Percentiles rank a stretch among this genome's conserved stretches.
Conservation (phyloP, 768 basidiomycete genomes). For the Psilocybe subaeruginosa region DNA sequence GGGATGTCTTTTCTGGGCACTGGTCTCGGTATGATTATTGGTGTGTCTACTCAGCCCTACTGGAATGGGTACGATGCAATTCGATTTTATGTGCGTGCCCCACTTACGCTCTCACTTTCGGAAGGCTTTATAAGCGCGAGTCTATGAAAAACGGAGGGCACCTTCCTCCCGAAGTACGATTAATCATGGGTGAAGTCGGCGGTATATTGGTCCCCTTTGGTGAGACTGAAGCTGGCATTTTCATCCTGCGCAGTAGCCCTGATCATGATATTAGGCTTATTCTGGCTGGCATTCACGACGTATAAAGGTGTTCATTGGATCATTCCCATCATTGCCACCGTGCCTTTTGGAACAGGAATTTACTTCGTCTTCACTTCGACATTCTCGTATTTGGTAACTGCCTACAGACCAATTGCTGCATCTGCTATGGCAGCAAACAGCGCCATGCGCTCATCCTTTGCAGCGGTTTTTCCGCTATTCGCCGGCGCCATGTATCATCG, state of each 20-base stretch:
- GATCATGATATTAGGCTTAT: slow-evolving; percentile 42
- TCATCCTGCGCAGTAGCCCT: neutral
- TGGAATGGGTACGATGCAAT: slow-evolving; percentile 51
- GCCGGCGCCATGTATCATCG: slow-evolving; percentile 72
- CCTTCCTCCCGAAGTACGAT: neutral
- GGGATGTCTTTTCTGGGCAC: slow-evolving; percentile 66
- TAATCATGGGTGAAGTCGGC: neutral
- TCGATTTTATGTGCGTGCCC: no score
- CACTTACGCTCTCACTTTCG: no score
- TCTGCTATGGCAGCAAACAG: slow-evolving; percentile 72
- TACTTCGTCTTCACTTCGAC: slow-evolving; percentile 74
- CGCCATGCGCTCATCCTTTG: slow-evolving; percentile 61
- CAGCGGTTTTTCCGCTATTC: slow-evolving; percentile 63
- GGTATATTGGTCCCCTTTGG: neutral
- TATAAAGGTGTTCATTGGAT: slow-evolving; percentile 61
- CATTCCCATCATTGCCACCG: slow-evolving; percentile 62
- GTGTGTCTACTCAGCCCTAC: slow-evolving; percentile 52
- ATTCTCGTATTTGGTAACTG: slow-evolving; percentile 73
- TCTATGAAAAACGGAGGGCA: neutral
- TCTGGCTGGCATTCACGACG: slow-evolving; percentile 64
- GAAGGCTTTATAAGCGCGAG: neutral
- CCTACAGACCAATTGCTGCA: slow-evolving; percentile 67
- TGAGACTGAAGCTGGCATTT: neutral
- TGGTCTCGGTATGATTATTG: slow-evolving; percentile 57
- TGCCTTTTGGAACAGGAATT: slow-evolving; percentile 65